Conservation (phyloP, 2,329 filamentous ascomycete species). For the Pseudonectria foliicola region DNA sequence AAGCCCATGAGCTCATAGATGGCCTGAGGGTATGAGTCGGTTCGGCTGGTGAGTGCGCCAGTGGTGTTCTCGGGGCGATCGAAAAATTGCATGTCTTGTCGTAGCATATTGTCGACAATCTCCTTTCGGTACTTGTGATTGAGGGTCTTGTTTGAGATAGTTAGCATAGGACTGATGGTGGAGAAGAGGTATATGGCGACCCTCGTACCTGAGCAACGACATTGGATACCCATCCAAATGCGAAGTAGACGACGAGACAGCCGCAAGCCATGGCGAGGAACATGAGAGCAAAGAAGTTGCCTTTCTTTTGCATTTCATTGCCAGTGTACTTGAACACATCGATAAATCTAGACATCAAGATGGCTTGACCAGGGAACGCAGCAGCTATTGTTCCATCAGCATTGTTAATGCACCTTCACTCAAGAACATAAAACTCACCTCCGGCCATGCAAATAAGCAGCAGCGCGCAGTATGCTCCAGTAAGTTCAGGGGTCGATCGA, state of each 20-base stretch:
- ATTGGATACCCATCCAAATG: constrained; percentile 13
- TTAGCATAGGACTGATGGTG: neutral
- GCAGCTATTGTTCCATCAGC: constrained; percentile 11
- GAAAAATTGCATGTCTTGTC: constrained; percentile 36
- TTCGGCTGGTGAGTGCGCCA: constrained; percentile 25
- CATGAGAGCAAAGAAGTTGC: constrained; percentile 33
- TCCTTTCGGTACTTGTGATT: constrained; percentile 21
- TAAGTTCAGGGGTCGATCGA: no score
- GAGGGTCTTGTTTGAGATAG: constrained; percentile 1
- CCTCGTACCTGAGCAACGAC: constrained; percentile 12
- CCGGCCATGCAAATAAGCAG: no score
- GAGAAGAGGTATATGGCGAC: neutral
- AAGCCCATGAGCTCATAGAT: constrained; percentile 39
- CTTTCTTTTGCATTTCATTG: constrained; percentile 14
- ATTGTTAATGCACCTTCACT: neutral
- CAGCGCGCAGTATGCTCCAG: no score
- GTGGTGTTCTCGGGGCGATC: constrained; percentile 26
- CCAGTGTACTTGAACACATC: constrained; percentile 17
- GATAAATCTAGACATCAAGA: constrained; percentile 25
- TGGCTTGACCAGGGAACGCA: constrained; percentile 24
- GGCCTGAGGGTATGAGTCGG: constrained; percentile 29
- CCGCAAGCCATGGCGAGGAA: constrained; percentile 21
- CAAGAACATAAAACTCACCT: neutral
- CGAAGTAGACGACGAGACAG: constrained; percentile 14
- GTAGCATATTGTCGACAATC: constrained; percentile 22